These are phyloP conservation scores for Colletotrichum melonis DNA, from an alignment of 2,329 filamentous ascomycete species.

Conservation along the genomic window DNA sequence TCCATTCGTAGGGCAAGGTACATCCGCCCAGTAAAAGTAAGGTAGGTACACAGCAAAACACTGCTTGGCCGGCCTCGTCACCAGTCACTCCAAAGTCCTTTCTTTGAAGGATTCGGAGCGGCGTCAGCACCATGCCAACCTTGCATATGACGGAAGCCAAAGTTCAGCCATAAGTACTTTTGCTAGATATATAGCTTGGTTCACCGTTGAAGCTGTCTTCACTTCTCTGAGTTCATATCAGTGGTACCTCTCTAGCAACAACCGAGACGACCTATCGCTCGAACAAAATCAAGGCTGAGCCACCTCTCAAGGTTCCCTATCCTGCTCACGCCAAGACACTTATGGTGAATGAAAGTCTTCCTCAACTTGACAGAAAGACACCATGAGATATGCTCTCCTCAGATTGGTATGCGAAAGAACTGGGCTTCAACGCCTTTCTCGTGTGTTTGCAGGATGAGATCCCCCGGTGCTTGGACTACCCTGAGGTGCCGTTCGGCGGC, in stretches of 20 bases:
- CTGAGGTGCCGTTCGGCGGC: background rate
- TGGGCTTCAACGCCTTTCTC: background rate
- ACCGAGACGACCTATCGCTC: background rate
- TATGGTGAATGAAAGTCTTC: background rate
- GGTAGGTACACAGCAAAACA: background rate
- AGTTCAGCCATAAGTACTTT: slow-evolving; percentile 12
- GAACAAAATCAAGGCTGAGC: background rate
- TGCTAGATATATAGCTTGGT: background rate
- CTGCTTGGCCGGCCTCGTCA: background rate
- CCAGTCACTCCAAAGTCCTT: background rate
- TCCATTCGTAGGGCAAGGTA: slow-evolving; percentile 1
- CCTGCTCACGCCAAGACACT: slow-evolving; percentile 11
- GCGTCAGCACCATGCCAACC: slow-evolving; percentile 23
- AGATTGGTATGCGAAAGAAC: background rate
- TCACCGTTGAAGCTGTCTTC: background rate
- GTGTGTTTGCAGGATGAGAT: background rate
- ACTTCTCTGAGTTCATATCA: background rate
- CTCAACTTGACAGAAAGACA: slow-evolving; percentile 4
- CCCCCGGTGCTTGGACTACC: background rate
- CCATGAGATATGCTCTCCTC: background rate
- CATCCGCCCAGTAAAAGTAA: background rate
- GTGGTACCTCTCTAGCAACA: slow-evolving; percentile 8
- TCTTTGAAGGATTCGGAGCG: slow-evolving; percentile 25
- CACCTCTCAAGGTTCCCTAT: background rate
- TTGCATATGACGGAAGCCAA: slow-evolving; percentile 23